phyloP scores from a whole-genome alignment of 2,329 filamentous ascomycete genomes.

The Claviceps cyperi region DNA sequence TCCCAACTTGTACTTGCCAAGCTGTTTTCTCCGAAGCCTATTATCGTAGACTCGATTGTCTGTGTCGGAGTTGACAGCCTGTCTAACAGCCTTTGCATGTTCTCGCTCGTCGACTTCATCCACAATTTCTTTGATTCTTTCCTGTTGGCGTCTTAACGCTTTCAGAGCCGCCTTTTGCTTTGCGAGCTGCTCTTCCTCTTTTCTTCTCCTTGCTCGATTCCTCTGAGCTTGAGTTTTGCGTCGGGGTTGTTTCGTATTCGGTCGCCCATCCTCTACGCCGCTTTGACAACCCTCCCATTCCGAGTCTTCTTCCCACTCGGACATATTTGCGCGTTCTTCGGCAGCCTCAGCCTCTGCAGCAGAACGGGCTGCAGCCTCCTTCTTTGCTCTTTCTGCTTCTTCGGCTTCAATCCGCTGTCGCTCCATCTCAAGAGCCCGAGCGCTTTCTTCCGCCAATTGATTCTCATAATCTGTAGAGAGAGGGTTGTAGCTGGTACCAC shows the following conservation, averaged over 20 bases:
- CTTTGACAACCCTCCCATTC: constrained; percentile 87
- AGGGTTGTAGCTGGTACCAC: constrained; percentile 87
- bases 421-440: constrained; percentile 68
- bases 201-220: constrained; percentile 77
- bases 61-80: constrained; percentile 30
- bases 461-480: constrained; percentile 73
- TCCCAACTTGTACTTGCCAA: constrained; percentile 61
- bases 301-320: constrained; percentile 72
- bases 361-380: constrained; percentile 54
- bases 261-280: constrained; percentile 54
- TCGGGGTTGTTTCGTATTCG: constrained; percentile 52
- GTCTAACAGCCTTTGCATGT: constrained; percentile 27
- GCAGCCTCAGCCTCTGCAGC: constrained; percentile 63
- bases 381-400: constrained; percentile 49
- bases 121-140: constrained; percentile 56
- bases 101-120: constrained; percentile 47
- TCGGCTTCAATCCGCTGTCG: constrained; percentile 54
- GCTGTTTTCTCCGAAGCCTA: constrained; percentile 52
- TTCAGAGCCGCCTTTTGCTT: constrained; percentile 66
- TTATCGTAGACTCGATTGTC: constrained; percentile 45
- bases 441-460: constrained; percentile 58
- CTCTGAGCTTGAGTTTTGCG: constrained; percentile 77
- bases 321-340: constrained; percentile 48
- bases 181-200: constrained; percentile 66
- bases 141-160: constrained; percentile 55